phyloP scores from a whole-genome alignment of 345 rosid genomes.

The Pseudoturritis turrita region DNA sequence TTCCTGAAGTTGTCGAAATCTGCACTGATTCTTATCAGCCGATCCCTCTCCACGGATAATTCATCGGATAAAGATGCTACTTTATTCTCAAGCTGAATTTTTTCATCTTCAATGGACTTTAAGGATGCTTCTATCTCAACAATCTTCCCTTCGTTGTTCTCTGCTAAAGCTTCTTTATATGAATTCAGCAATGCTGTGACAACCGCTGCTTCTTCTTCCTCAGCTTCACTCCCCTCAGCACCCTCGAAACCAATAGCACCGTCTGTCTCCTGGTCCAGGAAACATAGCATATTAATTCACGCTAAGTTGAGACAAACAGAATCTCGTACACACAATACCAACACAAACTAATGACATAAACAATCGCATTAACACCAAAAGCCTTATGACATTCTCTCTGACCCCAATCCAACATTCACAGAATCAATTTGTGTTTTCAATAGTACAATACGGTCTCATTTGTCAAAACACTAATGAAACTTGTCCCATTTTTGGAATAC shows the following conservation, averaged over 20 bases:
- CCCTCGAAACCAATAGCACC: slow-evolving; percentile 44
- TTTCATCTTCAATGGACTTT: slow-evolving; percentile 68
- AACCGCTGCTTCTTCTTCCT: slow-evolving; percentile 51
- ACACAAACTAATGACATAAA: not conserved
- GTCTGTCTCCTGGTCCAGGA: slow-evolving; percentile 58
- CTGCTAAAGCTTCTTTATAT: slow-evolving; percentile 69
- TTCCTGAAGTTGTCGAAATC: slow-evolving; percentile 97
- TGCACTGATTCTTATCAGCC: slow-evolving; percentile 79
- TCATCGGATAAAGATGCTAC: slow-evolving; percentile 57
- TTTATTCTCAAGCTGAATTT: slow-evolving; percentile 49
- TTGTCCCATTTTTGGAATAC: not conserved
- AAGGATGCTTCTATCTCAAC: slow-evolving; percentile 67
- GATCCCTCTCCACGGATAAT: slow-evolving; percentile 59
- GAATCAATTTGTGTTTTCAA: not conserved
- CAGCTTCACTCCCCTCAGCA: slow-evolving; percentile 37
- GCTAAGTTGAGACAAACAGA: not conserved
- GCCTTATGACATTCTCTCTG: not conserved
- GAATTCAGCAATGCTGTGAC: slow-evolving; percentile 42
- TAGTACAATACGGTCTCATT: not conserved
- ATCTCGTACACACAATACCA: not conserved
- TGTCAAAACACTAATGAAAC: not conserved
- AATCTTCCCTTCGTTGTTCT: slow-evolving; percentile 48
- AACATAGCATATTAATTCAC: not conserved
- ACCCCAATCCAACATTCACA: not conserved
- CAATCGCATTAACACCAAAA: not conserved